phyloP scores from a whole-genome alignment of 2,329 filamentous ascomycete species.

The Hypoxylon sp. region DNA sequence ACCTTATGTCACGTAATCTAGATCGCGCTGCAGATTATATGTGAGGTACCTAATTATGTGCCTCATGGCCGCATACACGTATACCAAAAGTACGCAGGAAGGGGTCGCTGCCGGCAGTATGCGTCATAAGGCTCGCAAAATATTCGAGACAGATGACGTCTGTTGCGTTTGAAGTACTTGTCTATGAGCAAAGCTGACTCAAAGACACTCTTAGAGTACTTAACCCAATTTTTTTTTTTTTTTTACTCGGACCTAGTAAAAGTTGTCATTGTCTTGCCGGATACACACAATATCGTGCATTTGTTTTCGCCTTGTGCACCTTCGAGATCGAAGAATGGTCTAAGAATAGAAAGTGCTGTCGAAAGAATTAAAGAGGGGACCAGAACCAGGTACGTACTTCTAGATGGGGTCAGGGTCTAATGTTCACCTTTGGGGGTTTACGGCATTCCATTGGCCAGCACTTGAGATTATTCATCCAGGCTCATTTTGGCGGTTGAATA shows the following conservation, averaged over 20 bases:
- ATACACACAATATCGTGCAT: too few species aligned
- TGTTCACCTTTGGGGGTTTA: too few species aligned
- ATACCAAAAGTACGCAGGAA: constrained; percentile 26
- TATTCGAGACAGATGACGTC: constrained; percentile 1
- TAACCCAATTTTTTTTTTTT: too few species aligned
- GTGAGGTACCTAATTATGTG: constrained; percentile 8
- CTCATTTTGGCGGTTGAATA: neutral
- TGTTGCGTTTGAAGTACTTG: neutral
- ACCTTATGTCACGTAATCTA: constrained; percentile 20
- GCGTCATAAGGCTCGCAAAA: constrained; percentile 37
- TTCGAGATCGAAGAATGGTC: constrained; percentile 12
- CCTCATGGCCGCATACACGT: constrained; percentile 30
- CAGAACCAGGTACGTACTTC: neutral
- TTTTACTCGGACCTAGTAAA: too few species aligned
- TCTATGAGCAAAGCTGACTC: neutral
- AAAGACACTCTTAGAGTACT: neutral
- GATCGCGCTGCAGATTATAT: constrained; percentile 31
- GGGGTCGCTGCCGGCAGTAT: constrained; percentile 22
- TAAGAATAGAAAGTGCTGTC: constrained; percentile 12
- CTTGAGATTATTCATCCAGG: neutral
- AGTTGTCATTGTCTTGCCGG: too few species aligned
- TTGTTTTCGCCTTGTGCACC: too few species aligned
- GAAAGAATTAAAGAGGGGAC: constrained; percentile 1
- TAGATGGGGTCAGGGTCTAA: neutral
- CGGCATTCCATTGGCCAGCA: constrained; percentile 1